Percentiles rank a stretch among this genome's conserved stretches.
phyloP scores from a whole-genome alignment of 176 grass and related monocot genomes.

The Bromus sterilis region DNA sequence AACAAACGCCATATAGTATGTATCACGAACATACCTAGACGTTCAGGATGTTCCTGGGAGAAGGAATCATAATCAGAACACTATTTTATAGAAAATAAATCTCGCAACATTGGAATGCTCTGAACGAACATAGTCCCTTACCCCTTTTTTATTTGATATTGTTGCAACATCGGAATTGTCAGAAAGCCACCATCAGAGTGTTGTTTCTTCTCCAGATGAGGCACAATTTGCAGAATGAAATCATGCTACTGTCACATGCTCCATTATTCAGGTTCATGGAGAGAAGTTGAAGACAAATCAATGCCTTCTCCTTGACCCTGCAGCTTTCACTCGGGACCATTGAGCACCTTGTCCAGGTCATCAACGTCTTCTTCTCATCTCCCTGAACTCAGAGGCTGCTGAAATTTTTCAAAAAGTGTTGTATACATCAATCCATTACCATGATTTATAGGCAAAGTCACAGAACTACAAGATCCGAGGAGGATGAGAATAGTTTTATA shows the following conservation, averaged over 20 bases:
- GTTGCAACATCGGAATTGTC: too few relatives aligned
- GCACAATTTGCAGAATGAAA: too few relatives aligned
- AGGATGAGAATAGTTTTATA: neutral
- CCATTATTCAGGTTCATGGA: constrained; percentile 26
- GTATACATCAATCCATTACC: neutral
- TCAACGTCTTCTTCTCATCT: constrained; percentile 93
- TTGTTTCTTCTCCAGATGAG: neutral
- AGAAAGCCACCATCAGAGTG: neutral
- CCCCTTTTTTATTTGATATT: too few relatives aligned
- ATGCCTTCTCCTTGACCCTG: neutral
- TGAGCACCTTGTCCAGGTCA: constrained; percentile 94
- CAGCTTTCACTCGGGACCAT: constrained; percentile 47
- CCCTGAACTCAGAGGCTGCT: constrained; percentile 90
- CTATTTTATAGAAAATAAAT: too few relatives aligned
- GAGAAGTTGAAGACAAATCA: constrained; percentile 86
- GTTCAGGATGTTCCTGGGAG: neutral
- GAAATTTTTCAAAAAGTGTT: neutral
- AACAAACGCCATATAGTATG: too few relatives aligned
- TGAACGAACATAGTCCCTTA: too few relatives aligned
- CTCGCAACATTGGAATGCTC: too few relatives aligned
- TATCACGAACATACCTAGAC: neutral
- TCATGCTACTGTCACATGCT: neutral
- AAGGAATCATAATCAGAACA: neutral
- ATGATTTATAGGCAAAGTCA: neutral
- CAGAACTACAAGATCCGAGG: neutral